phyloP scores from a whole-genome alignment of 176 grass and related monocot species.

The Oryza meridionalis region DNA sequence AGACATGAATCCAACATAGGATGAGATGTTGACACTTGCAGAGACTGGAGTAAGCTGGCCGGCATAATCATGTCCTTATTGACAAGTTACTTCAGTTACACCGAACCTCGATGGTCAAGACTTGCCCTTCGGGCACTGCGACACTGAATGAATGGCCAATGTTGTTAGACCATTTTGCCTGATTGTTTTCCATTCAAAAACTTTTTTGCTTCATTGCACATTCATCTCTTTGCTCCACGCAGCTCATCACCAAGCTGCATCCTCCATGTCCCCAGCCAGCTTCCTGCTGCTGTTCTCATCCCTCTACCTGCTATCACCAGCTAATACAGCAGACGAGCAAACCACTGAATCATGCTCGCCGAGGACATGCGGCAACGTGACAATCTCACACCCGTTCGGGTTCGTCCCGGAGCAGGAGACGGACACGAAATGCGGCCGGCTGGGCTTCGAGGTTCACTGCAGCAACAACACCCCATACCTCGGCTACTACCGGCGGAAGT shows the following conservation, averaged over 20 bases:
- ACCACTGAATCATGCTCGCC: background rate
- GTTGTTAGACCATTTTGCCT: background rate
- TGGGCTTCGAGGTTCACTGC: conserved; percentile 35
- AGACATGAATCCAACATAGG: too few species aligned
- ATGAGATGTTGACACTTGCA: too few species aligned
- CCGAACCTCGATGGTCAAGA: background rate
- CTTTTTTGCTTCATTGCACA: background rate
- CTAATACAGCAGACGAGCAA: background rate
- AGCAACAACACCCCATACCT: background rate
- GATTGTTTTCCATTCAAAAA: too few species aligned
- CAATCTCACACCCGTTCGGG: conserved; percentile 27
- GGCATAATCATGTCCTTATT: background rate
- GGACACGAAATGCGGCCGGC: conserved; percentile 5
- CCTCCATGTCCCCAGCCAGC: background rate
- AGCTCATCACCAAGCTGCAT: background rate
- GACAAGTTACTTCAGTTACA: background rate
- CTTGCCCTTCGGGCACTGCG: background rate
- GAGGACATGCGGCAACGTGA: conserved; percentile 31
- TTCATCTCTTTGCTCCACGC: background rate
- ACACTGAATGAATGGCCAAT: background rate
- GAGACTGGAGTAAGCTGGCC: background rate
- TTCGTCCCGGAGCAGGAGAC: conserved; percentile 17
- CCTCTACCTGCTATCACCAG: background rate
- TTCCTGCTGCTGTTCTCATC: background rate
- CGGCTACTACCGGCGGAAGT: background rate